Base-by-base conservation (phyloP, 257 asterid genomes). In the Salvia miltiorrhiza region DNA sequence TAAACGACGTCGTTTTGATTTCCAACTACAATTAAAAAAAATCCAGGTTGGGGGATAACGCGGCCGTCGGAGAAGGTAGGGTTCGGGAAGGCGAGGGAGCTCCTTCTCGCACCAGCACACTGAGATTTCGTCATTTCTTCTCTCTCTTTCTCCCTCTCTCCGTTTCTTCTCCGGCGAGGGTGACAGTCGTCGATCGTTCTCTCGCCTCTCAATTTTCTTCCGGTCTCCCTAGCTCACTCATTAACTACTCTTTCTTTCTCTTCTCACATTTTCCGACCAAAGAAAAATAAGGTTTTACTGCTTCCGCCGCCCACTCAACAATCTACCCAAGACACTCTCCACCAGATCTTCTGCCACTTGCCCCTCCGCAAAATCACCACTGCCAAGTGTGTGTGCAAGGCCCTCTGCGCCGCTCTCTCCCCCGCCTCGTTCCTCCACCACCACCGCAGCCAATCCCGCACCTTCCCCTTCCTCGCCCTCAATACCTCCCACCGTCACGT, bases 261-360 rank as follows among this genome's bases (percentile, higher is more conserved):
- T 37, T 21, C 32, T 37, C 44, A 12, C 55, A 60, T 56, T 59
- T 9, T 47, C 65, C 60, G 69, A 57, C 71, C 62, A 59, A 62
- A 50, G 61, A 52, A 53, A n/a, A 37, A 21, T 43, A 35, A 71
- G 53, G 41, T 72, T 63, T 19, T 9, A 7, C 65, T 12, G 55
- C 55, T 52, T 13, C 61, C 30, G 23, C 40, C 23, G 8, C 23
- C 35, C 3, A 5, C 71, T 93, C 37, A 93, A 90, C 84, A 76
- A 49, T 2, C 79, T 93, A 4, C 97, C 98, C 92, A 87, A 63
- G 98, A 93, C 44, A 85, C 92, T 37, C 75, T 93, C 68, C 96
- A 88, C 73, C 89, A 85, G 79, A 88, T 90, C 87, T 88, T 93
- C 80, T 73, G 84, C 58, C 90, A 76, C 80, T 90, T 93, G 17